These are phyloP conservation scores for Punctularia strigosozonata DNA, from an alignment of 768 basidiomycete genomes.

Conservation along the genomic window DNA sequence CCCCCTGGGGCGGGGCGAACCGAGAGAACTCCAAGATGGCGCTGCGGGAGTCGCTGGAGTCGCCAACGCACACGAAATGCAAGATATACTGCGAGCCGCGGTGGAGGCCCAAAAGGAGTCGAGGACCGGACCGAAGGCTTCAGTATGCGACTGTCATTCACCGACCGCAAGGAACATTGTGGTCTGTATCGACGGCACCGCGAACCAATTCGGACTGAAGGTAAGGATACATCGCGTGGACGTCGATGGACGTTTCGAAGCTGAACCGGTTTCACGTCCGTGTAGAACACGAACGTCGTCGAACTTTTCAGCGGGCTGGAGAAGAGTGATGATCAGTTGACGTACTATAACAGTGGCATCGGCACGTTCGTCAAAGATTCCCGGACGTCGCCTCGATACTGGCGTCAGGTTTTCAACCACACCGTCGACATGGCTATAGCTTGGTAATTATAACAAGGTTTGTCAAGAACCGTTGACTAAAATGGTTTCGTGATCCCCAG, in stretches of 20 bases:
- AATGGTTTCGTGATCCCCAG: slow-evolving; percentile 8
- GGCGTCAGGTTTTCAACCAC: slow-evolving; percentile 12
- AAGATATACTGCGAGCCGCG: no score
- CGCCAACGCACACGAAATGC: no score
- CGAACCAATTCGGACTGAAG: neutral
- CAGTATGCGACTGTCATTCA: no score
- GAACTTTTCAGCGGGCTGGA: slow-evolving; percentile 24
- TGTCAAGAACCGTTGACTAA: neutral
- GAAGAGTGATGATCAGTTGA: slow-evolving; percentile 21
- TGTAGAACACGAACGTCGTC: slow-evolving; percentile 32
- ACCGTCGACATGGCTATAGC: slow-evolving; percentile 25
- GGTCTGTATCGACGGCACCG: neutral
- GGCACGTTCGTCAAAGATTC: slow-evolving; percentile 21
- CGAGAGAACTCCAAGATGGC: no score
- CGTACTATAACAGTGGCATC: slow-evolving; percentile 30
- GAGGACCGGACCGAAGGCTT: no score
- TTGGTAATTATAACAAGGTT: slow-evolving; percentile 12
- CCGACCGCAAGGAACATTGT: neutral
- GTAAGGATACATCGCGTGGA: no score
- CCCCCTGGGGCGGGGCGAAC: no score
- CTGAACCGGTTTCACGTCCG: no score
- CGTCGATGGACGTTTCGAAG: no score
- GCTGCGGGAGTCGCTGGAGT: no score
- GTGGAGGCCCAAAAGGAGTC: no score
- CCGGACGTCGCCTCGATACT: slow-evolving; percentile 9